Evolutionary conservation across 176 grass and related monocot species (phyloP).

Genomic region (Canna indica): DNA sequence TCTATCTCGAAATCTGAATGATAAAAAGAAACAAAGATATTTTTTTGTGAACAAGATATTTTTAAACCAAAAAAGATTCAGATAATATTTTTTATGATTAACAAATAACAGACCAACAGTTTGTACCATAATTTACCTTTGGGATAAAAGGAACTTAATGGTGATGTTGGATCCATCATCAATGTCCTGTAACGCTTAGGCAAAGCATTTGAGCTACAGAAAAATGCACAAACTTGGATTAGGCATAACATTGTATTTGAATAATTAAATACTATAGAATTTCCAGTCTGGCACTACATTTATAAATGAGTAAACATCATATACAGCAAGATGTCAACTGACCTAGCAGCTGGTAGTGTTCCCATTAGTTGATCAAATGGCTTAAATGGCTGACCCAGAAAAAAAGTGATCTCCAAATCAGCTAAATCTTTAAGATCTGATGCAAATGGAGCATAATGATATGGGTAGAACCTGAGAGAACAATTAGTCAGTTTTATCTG

Average conservation of each 20-base stretch:
- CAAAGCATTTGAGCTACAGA: constrained; percentile 78
- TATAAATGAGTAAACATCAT: not conserved
- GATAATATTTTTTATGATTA: not conserved
- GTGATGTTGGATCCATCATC: constrained; percentile 71
- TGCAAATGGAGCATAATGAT: constrained; percentile 96
- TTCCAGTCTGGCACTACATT: not conserved
- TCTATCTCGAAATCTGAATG: constrained; percentile 91
- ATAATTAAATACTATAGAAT: not conserved
- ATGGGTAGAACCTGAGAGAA: constrained; percentile 81
- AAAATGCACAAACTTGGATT: constrained; percentile 23
- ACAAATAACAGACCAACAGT: not conserved
- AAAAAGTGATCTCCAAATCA: constrained; percentile 97
- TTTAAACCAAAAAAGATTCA: not conserved
- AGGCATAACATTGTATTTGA: not conserved
- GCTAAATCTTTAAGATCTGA: constrained; percentile 76
- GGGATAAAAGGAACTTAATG: constrained; percentile 83
- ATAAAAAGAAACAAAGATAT: constrained; percentile 21
- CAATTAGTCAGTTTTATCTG: not conserved
- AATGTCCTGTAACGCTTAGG: constrained; percentile 71
- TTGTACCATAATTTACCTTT: constrained; percentile 32
- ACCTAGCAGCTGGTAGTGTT: constrained; percentile 94
- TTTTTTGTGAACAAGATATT: constrained; percentile 7
- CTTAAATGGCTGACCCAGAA: constrained; percentile 99
- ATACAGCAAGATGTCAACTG: constrained; percentile 19
- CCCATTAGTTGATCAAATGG: constrained; percentile 99